phyloP scores from a whole-genome alignment of 441 rosid genomes.

The Erysimum cheiri region DNA sequence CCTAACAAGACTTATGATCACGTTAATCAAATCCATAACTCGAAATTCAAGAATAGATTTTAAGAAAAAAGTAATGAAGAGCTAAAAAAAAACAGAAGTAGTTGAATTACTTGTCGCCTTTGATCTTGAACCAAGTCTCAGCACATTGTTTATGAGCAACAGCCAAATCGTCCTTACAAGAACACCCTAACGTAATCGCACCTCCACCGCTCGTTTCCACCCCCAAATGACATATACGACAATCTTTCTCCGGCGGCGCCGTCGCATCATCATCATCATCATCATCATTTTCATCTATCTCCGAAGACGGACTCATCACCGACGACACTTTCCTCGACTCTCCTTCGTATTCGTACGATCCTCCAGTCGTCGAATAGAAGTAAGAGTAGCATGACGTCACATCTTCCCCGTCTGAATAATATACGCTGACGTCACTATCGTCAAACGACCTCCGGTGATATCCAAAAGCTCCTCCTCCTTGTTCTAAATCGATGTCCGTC shows the following conservation, averaged over 20 bases:
- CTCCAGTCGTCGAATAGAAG: slow-evolving; percentile 79
- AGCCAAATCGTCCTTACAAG: slow-evolving; percentile 90
- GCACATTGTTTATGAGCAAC: slow-evolving; percentile 95
- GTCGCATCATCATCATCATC: slow-evolving; percentile 47
- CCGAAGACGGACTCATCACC: slow-evolving; percentile 53
- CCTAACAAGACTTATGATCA: not conserved
- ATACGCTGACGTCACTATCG: slow-evolving; percentile 50
- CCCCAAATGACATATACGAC: slow-evolving; percentile 94
- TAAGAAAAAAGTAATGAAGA: slow-evolving; percentile 2
- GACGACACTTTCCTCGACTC: slow-evolving; percentile 49
- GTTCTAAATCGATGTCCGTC: slow-evolving; percentile 74
- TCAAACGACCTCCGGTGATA: slow-evolving; percentile 40
- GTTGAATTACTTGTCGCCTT: slow-evolving; percentile 63
- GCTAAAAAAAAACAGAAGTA: not conserved
- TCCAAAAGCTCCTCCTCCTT: slow-evolving; percentile 51
- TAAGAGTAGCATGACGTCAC: slow-evolving; percentile 72
- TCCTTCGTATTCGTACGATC: slow-evolving; percentile 59
- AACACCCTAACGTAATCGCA: slow-evolving; percentile 84
- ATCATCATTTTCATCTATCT: slow-evolving; percentile 26
- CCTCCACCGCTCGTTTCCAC: slow-evolving; percentile 77
- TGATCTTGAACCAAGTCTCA: slow-evolving; percentile 97
- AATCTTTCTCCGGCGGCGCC: slow-evolving; percentile 77
- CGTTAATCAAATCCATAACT: not conserved
- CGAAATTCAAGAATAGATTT: not conserved
- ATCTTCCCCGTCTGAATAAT: slow-evolving; percentile 89